phyloP scores from a whole-genome alignment of 2,329 filamentous ascomycete species.

The Exophiala oligosperma region DNA sequence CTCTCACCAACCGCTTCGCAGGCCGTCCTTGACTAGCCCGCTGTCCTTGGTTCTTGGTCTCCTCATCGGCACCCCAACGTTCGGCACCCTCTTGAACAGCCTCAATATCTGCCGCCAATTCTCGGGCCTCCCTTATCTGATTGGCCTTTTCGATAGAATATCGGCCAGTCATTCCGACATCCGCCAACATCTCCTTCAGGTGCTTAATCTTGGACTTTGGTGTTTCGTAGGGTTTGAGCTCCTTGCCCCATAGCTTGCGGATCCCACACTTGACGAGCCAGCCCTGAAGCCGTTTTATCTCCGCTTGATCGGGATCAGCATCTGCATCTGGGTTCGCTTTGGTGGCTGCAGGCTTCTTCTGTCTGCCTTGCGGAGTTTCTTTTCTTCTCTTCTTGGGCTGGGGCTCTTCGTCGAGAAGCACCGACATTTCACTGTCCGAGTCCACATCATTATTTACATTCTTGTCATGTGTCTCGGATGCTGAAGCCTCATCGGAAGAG shows the following conservation, averaged over 20 bases:
- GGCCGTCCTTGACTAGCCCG: constrained; percentile 31
- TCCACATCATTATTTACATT: constrained; percentile 32
- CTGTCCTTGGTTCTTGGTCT: constrained; percentile 40
- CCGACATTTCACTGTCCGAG: constrained; percentile 68
- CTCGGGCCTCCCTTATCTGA: constrained; percentile 83
- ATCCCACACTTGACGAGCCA: constrained; percentile 89
- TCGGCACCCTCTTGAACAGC: constrained; percentile 79
- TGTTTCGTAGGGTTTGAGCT: constrained; percentile 75
- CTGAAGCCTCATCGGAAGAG: constrained; percentile 1
- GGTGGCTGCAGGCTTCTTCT: constrained; percentile 26
- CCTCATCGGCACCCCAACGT: constrained; percentile 67
- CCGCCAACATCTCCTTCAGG: constrained; percentile 73
- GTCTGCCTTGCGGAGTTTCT: constrained; percentile 36
- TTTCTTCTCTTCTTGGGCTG: constrained; percentile 56
- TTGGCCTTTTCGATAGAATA: constrained; percentile 82
- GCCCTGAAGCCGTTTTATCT: constrained; percentile 85
- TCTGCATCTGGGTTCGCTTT: constrained; percentile 48
- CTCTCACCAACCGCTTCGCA: constrained; percentile 43
- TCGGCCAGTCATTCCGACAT: constrained; percentile 83
- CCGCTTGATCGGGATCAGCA: constrained; percentile 65
- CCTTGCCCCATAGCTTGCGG: constrained; percentile 85
- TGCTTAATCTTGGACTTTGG: constrained; percentile 78
- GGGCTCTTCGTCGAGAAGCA: constrained; percentile 73
- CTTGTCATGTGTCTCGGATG: not conserved
- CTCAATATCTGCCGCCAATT: constrained; percentile 81